Evolutionary conservation across 257 asterid species (phyloP).

Genomic region (Craterostigma plantagineum): DNA sequence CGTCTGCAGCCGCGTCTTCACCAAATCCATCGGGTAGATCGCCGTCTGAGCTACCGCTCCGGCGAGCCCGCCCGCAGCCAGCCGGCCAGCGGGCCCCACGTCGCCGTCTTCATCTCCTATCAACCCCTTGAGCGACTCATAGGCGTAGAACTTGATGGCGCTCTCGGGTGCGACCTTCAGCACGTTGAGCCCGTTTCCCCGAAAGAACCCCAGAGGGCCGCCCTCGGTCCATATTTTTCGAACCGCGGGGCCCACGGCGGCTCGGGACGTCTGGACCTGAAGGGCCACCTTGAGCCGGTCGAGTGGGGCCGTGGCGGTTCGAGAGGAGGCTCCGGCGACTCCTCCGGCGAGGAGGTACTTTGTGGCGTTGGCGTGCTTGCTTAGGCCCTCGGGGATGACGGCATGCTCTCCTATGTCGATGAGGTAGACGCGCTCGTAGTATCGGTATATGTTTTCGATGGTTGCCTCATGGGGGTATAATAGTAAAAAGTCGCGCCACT

Average conservation of each 20-base stretch:
- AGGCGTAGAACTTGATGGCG: slow-evolving; percentile 83
- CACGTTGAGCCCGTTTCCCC: slow-evolving; percentile 89
- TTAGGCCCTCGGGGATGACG: slow-evolving; percentile 85
- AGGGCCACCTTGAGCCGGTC: slow-evolving; percentile 79
- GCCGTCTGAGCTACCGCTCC: slow-evolving; percentile 97
- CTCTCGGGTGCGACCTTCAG: slow-evolving; percentile 98
- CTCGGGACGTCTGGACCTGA: slow-evolving; percentile 78
- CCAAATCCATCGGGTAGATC: slow-evolving; percentile 96
- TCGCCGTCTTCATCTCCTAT: slow-evolving; percentile 41
- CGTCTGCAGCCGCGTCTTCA: slow-evolving; percentile 86
- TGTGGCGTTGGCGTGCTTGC: slow-evolving; percentile 67
- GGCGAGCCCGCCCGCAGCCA: slow-evolving; percentile 83
- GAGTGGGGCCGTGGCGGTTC: slow-evolving; percentile 90
- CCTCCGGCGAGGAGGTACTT: slow-evolving; percentile 90
- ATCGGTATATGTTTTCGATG: slow-evolving; percentile 71
- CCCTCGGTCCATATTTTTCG: slow-evolving; percentile 61
- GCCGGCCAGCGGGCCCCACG: slow-evolving; percentile 59
- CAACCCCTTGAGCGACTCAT: slow-evolving; percentile 55
- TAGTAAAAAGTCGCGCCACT: slow-evolving; percentile 92
- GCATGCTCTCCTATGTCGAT: slow-evolving; percentile 96
- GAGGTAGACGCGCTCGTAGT: slow-evolving; percentile 86
- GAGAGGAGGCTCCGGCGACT: slow-evolving; percentile 96
- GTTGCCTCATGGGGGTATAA: slow-evolving; percentile 96
- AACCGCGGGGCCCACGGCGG: slow-evolving; percentile 50
- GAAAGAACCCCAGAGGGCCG: slow-evolving; percentile 47